Conservation (phyloP, 805 yeast species). For the Suhomyces sp. region DNA sequence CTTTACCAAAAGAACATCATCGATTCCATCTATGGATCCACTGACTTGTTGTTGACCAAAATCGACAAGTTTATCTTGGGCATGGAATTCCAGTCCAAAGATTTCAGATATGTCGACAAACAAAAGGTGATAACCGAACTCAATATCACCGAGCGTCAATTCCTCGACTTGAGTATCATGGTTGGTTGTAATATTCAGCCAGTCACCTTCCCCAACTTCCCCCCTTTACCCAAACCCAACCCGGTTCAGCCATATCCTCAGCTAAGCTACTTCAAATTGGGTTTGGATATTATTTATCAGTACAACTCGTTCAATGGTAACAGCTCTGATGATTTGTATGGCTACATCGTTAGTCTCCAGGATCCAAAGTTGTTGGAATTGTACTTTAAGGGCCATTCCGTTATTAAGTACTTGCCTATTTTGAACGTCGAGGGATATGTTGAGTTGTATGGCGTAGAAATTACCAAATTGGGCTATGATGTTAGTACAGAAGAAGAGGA, state of each 20-base stretch:
- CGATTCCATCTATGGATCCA: slow-evolving; percentile 80
- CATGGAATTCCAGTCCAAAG: slow-evolving; percentile 63
- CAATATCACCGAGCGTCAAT: slow-evolving; percentile 58
- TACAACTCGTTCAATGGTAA: slow-evolving; percentile 26
- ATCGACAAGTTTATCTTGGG: slow-evolving; percentile 71
- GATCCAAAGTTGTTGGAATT: slow-evolving; percentile 45
- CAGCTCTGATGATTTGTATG: slow-evolving; percentile 34
- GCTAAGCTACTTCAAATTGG: slow-evolving; percentile 39
- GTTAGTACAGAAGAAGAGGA: slow-evolving; percentile 16
- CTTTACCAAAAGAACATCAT: slow-evolving; percentile 54
- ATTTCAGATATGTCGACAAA: slow-evolving; percentile 66
- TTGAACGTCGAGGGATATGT: slow-evolving; percentile 66
- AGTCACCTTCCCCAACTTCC: slow-evolving; percentile 51
- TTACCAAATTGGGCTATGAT: slow-evolving; percentile 31
- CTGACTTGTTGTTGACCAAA: slow-evolving; percentile 65
- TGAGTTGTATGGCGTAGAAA: slow-evolving; percentile 50
- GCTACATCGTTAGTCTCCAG: slow-evolving; percentile 45
- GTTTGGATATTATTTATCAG: slow-evolving; percentile 38
- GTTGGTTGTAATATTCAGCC: slow-evolving; percentile 80
- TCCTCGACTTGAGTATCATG: slow-evolving; percentile 71
- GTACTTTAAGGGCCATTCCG: slow-evolving; percentile 66
- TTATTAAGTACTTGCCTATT: slow-evolving; percentile 72
- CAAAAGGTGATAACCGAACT: slow-evolving; percentile 58
- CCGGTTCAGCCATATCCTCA: slow-evolving; percentile 40
- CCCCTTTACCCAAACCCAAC: slow-evolving; percentile 42